A percentile compares a stretch with the other conserved stretches of the same genome.
Evolutionary conservation across 169 alveolate genomes (phyloP).

Genomic region (Plasmodium ovale): DNA sequence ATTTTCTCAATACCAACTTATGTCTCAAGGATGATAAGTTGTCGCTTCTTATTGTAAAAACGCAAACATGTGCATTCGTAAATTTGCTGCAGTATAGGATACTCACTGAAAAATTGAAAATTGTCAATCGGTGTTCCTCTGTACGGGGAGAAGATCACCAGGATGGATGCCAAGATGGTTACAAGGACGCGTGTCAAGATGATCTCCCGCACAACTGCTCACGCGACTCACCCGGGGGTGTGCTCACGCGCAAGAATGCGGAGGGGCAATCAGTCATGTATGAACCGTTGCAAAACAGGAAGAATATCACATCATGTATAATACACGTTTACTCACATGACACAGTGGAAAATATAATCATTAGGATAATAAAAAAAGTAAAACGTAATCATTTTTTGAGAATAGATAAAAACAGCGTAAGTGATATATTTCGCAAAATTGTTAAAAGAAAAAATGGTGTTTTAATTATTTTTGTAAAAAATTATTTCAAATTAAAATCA

Average conservation of each 20-base stretch:
- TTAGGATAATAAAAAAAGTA: conserved; percentile 34
- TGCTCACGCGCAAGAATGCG: background rate
- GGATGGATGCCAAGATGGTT: background rate
- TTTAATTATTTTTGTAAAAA: conserved; percentile 50
- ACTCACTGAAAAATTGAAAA: conserved; percentile 4
- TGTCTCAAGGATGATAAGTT: conserved; percentile 51
- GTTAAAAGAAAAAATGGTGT: conserved; percentile 8
- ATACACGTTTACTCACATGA: conserved; percentile 32
- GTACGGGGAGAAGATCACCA: too few species aligned
- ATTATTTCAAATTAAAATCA: conserved; percentile 51
- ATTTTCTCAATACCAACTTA: conserved; percentile 22
- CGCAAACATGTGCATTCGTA: conserved; percentile 53
- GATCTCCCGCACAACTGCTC: background rate
- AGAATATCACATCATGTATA: conserved; percentile 24
- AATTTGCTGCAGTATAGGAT: conserved; percentile 35
- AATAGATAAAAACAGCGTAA: conserved; percentile 29
- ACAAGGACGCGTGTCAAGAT: background rate
- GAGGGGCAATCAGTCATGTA: background rate
- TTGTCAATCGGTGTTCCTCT: conserved; percentile 15
- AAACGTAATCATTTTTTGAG: conserved; percentile 11
- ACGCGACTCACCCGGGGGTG: background rate
- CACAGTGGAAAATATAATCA: conserved; percentile 53
- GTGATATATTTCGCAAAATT: conserved; percentile 28
- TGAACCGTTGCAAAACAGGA: background rate
- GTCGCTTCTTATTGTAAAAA: conserved; percentile 33